phyloP scores from a whole-genome alignment of 306 rosid species.

The Lupinus albus region DNA sequence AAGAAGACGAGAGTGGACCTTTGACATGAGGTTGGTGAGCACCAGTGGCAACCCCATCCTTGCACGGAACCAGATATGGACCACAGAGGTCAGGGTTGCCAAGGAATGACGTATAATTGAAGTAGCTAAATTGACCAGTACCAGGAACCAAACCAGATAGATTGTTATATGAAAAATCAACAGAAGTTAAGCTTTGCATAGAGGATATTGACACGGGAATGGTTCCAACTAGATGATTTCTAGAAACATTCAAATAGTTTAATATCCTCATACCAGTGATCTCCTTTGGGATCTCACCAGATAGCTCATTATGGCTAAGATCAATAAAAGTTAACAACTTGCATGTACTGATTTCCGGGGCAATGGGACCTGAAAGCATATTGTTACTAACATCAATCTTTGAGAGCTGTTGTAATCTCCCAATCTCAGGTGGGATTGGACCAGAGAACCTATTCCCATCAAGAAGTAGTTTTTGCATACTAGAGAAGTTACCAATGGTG shows the following conservation, averaged over 20 bases:
- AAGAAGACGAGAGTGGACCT: constrained; percentile 66
- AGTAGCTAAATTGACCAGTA: constrained; percentile 94
- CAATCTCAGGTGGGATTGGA: constrained; percentile 77
- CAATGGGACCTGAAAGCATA: constrained; percentile 67
- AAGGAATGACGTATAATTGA: constrained; percentile 85
- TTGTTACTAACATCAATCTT: constrained; percentile 87
- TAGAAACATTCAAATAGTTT: constrained; percentile 83
- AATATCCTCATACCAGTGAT: constrained; percentile 78
- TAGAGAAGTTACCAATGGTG: constrained; percentile 77
- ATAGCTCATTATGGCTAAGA: constrained; percentile 78
- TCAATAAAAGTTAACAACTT: constrained; percentile 83
- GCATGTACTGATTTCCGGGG: constrained; percentile 74
- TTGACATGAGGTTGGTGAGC: constrained; percentile 53
- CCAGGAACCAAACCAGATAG: constrained; percentile 97
- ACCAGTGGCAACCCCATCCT: constrained; percentile 64
- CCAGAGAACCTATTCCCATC: constrained; percentile 87
- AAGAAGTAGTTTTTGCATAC: constrained; percentile 88
- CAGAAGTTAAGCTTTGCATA: constrained; percentile 92
- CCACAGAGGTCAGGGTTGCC: constrained; percentile 89
- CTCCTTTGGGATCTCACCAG: constrained; percentile 82
- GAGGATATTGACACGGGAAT: constrained; percentile 75
- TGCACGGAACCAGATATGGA: constrained; percentile 88
- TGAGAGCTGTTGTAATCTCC: constrained; percentile 81
- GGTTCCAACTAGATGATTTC: constrained; percentile 77
- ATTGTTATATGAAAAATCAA: constrained; percentile 92